These are phyloP conservation scores for Baorangia bicolor DNA, from an alignment of 768 basidiomycete species.

Conservation along the genomic window DNA sequence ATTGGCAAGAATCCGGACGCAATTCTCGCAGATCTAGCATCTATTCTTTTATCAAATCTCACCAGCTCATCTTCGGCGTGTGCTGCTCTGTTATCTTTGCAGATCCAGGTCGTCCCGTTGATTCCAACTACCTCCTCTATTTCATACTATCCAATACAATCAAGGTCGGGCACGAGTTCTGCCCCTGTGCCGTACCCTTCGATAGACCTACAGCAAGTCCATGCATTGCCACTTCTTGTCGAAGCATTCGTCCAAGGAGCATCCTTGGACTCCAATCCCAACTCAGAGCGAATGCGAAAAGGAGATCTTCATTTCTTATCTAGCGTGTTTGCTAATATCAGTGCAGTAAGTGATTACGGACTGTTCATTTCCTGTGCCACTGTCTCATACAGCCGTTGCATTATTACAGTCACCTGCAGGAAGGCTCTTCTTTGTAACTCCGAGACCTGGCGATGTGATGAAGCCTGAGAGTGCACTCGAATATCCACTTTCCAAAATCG, in stretches of 20 bases:
- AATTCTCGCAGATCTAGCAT: constrained; percentile 87
- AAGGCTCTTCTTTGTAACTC: constrained; percentile 75
- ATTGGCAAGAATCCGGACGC: constrained; percentile 82
- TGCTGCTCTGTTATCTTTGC: constrained; percentile 58
- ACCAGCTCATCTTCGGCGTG: constrained; percentile 73
- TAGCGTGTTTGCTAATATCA: constrained; percentile 92
- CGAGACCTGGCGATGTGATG: constrained; percentile 52
- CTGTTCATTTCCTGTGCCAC: background rate
- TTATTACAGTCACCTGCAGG: constrained; percentile 64
- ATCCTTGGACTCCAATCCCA: constrained; percentile 47
- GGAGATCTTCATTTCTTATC: constrained; percentile 88
- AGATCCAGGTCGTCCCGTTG: constrained; percentile 60
- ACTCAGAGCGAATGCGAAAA: constrained; percentile 56
- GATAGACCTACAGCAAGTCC: constrained; percentile 49
- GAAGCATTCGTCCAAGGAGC: constrained; percentile 86
- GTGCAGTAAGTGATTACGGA: constrained; percentile 51
- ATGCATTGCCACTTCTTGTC: constrained; percentile 77
- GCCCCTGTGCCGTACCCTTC: constrained; percentile 71
- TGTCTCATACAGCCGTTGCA: background rate
- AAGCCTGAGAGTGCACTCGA: constrained; percentile 51
- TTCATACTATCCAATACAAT: constrained; percentile 69
- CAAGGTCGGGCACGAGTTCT: constrained; percentile 76
- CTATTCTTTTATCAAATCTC: constrained; percentile 97
- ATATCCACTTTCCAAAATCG: constrained; percentile 80
- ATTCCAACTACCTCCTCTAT: constrained; percentile 41